Base-by-base conservation (phyloP, 805 yeast species). In the Saturnispora halmiae region DNA sequence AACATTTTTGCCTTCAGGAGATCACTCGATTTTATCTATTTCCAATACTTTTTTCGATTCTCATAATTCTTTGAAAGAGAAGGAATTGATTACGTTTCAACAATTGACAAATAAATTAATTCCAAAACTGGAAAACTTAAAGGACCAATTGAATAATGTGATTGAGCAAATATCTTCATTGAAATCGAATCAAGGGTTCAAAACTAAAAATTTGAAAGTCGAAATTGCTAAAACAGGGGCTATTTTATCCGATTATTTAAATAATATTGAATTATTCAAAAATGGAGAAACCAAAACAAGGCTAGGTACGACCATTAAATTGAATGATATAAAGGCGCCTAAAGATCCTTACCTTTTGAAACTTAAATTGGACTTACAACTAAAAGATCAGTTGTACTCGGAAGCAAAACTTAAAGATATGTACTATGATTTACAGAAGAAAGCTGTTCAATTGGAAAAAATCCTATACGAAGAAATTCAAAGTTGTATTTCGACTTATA, bases 361-460 rank as follows among this genome's bases (percentile, higher is more conserved):
- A 53, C 58, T 77, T 32, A 75, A 69, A 55, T 61, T 80, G 44
- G 85, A 79, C 52, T 60, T 77, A 41, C 87, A 80, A 58, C 62
- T 80, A 54, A 77, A 75, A 49, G 68, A 72, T 49, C 87, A 80
- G 55, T 52, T 74, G 30, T 63, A 69, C 41, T 80, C 78, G 50
- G 88, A 80, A 54, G 74, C 72, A 43, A 77, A 77, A 52, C 59
- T 80, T 36, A 75, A 77, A 55, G 83, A 78, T 43, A 79, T 82
- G 2, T 80, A 69, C 51, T 63, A 69, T 46, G 80, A 78, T 55
- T 60, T 80, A 43, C 86, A 80, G 56, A 67, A 64, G 22, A 72
- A 81, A n/a, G 78, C 82, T 26, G 70, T 77, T 46, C 76, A 77
- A 52, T 62, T 80, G 45, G 87, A 72, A 46, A 70, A 74, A 46